Conservation (phyloP, 2,329 filamentous ascomycete species). For the Sordariomycetes sp. region DNA sequence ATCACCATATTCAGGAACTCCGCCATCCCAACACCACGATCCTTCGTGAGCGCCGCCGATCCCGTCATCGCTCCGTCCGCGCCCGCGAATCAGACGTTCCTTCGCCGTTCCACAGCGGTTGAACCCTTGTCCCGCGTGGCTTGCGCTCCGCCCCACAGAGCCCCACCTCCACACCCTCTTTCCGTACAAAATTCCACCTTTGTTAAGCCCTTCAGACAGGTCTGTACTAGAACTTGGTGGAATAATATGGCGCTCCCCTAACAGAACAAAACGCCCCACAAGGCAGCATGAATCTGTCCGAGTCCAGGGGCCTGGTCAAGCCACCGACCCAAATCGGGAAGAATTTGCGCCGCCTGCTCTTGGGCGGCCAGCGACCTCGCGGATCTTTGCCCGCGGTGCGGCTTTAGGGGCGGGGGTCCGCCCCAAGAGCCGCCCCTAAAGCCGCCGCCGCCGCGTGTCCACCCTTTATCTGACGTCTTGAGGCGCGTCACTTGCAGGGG, state of each 20-base stretch:
- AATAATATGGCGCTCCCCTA: neutral
- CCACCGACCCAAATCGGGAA: neutral
- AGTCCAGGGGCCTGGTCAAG: neutral
- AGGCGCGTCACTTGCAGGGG: no score
- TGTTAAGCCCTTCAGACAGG: neutral
- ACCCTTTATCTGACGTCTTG: no score
- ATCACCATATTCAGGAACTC: neutral
- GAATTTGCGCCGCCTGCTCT: no score
- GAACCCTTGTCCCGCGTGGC: neutral
- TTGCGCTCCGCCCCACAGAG: neutral
- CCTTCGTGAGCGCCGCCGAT: neutral
- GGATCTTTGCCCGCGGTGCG: no score
- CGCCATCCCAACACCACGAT: neutral
- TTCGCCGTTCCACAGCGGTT: neutral
- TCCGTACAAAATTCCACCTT: neutral
- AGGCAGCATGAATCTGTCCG: neutral
- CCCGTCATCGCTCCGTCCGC: neutral
- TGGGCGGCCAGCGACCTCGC: no score
- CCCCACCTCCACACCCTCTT: neutral
- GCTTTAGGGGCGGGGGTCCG: no score
- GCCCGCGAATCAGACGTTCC: neutral
- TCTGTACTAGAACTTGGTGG: neutral
- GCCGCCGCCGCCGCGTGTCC: no score
- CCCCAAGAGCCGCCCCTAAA: no score
- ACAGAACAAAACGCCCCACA: neutral